Evolutionary conservation across 2,329 filamentous ascomycete species (phyloP), one percentile per base, ranked within the genome.

Genomic region (Rutstroemia sp.): DNA sequence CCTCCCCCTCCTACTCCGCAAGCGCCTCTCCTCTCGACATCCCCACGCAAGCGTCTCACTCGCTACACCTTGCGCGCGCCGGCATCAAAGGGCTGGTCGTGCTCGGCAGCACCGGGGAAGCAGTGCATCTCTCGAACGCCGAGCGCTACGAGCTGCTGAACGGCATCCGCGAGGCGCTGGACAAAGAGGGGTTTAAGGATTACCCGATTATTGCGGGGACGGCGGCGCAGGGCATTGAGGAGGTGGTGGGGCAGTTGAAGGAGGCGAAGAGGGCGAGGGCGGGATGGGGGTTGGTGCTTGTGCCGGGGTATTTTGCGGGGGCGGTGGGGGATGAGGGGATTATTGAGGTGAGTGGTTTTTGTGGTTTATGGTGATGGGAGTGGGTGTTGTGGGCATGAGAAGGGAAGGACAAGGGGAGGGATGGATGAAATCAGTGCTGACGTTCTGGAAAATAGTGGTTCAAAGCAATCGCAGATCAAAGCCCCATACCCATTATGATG

Each of bases 231-330:
- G 78, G 78, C 58, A 73, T 83, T 27, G 76, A 78, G 34, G 79
- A 81, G 60, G 78, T 79, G 0, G 68, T 86, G 4, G 71, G 77
- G 56, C 80, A 81, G 65, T 58, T 76, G 55, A 60, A 67, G 9
- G 68, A 70, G 54, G 79, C 79, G 56, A 76, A 78, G 59, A 72
- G 76, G 45, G 81, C 82, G 0, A 81, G 82, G 10, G 78, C 79
- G 12, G 78, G 82, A 60, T 86, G 80, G 75, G 83, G 82, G 21
- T 72, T 87, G 57, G 80, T 83, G 38, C 75, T 87, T 47, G 80
- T 80, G 44, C 83, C 83, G 0, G 82, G 82, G 0, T 87, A 87
- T 68, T 87, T 87, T 68, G 82, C 81, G 2, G 71, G 75, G 0
- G 77, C 77, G 2, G 80, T 76, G 25, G 78, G 72, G 46, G 82